Percentiles rank a stretch among this genome's conserved stretches.
Evolutionary conservation across 495 filamentous ascomycete genomes (phyloP).

Genomic region (Xylaria palmicola): DNA sequence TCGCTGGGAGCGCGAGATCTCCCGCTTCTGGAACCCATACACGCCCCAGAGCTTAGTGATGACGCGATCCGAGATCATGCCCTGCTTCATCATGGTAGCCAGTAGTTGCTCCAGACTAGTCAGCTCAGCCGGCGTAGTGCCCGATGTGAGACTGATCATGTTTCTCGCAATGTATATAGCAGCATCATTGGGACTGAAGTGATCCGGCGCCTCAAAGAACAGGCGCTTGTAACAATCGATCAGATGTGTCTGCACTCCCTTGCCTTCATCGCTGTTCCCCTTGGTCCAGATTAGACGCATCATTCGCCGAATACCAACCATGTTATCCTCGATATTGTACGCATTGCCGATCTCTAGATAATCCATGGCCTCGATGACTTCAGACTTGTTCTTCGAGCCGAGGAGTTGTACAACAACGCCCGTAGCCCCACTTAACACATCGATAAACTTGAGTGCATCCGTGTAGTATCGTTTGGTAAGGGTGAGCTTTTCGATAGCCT

Average conservation of each 20-base stretch:
- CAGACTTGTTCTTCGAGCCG: conserved; percentile 91
- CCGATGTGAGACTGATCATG: conserved; percentile 98
- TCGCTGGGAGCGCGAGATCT: conserved; percentile 90
- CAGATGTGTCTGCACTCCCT: conserved; percentile 93
- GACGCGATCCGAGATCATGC: conserved; percentile 80
- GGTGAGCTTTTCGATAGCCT: conserved; percentile 79
- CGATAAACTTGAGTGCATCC: conserved; percentile 91
- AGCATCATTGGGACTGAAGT: conserved; percentile 82
- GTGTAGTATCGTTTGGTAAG: conserved; percentile 85
- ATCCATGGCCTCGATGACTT: conserved; percentile 98
- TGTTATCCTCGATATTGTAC: conserved; percentile 91
- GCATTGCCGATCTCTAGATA: conserved; percentile 93
- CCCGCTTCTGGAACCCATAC: conserved; percentile 88
- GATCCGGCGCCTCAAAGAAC: conserved; percentile 91
- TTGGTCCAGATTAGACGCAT: conserved; percentile 98
- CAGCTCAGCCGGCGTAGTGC: conserved; percentile 87
- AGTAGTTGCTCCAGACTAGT: conserved; percentile 93
- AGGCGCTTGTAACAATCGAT: conserved; percentile 96
- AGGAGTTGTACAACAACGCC: conserved; percentile 78
- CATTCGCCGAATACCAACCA: conserved; percentile 89
- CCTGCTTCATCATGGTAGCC: conserved; percentile 95
- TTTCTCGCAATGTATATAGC: conserved; percentile 96
- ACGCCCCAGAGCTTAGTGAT: conserved; percentile 95
- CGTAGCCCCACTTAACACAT: conserved; percentile 83
- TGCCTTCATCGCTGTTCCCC: conserved; percentile 97